These are phyloP conservation scores for Phytophthora boehmeriae DNA, from an alignment of 352 stramenopile species.

Conservation along the genomic window DNA sequence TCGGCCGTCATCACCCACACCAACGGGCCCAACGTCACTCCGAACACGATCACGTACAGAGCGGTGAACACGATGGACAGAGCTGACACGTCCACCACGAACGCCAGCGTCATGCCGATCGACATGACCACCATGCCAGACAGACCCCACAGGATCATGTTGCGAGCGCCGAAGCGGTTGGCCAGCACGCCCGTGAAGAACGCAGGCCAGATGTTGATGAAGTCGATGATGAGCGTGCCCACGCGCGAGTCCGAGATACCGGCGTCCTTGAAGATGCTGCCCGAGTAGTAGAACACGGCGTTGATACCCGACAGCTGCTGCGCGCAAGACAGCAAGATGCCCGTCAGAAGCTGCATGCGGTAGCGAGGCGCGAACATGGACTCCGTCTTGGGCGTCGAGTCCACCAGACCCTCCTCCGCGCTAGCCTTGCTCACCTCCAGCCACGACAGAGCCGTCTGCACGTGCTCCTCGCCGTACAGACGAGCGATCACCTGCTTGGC, in stretches of 20 bases:
- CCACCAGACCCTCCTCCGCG: conserved; percentile 1
- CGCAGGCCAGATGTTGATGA: conserved; percentile 30
- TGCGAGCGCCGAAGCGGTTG: conserved; percentile 51
- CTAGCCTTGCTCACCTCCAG: conserved; percentile 6
- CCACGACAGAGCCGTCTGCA: conserved; percentile 16
- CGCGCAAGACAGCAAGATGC: conserved; percentile 42
- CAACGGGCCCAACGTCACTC: not conserved
- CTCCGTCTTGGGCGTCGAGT: conserved; percentile 3
- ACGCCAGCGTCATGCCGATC: conserved; percentile 30
- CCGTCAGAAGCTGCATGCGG: conserved; percentile 49
- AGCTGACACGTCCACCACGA: conserved; percentile 16
- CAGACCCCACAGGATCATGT: conserved; percentile 45
- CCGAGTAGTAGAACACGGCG: not conserved
- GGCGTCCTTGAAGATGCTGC: conserved; percentile 23
- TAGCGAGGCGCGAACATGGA: conserved; percentile 14
- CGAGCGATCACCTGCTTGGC: conserved; percentile 21
- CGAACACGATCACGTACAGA: conserved; percentile 33
- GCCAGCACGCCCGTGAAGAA: conserved; percentile 29
- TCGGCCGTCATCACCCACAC: not conserved
- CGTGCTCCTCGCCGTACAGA: conserved; percentile 32
- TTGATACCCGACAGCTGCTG: conserved; percentile 16
- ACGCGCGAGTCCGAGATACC: conserved; percentile 29
- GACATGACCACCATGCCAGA: conserved; percentile 25
- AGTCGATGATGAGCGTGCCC: conserved; percentile 27
- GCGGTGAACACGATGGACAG: conserved; percentile 35